These are phyloP conservation scores for Ceratocystis ficicola DNA, from an alignment of 2,329 filamentous ascomycete species.

Conservation along the genomic window DNA sequence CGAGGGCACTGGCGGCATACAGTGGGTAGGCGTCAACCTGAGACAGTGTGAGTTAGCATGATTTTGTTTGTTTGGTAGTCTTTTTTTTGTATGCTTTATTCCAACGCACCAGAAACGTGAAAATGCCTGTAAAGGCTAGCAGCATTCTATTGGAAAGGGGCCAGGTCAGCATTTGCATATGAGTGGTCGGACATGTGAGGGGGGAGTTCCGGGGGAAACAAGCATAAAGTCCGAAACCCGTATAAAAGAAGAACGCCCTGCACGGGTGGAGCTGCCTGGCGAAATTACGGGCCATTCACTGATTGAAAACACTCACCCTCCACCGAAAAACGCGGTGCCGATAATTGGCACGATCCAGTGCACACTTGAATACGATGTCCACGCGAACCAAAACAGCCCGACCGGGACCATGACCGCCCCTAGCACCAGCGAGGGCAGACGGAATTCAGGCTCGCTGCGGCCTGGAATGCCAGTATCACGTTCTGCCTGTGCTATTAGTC, in stretches of 20 bases:
- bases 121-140: conserved; percentile 70
- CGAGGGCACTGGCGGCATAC: conserved; percentile 65
- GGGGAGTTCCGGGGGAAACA: neutral
- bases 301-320: conserved; percentile 43
- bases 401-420: conserved; percentile 69
- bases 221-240: conserved; percentile 7
- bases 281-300: neutral
- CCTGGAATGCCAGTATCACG: conserved; percentile 38
- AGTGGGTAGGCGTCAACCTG: conserved; percentile 63
- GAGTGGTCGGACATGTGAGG: neutral
- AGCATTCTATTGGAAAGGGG: conserved; percentile 45
- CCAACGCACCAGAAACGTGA: conserved; percentile 62
- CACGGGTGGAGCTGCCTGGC: too few relatives aligned
- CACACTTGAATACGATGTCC: conserved; percentile 63
- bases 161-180: conserved; percentile 5
- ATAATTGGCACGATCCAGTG: conserved; percentile 69
- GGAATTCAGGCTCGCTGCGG: conserved; percentile 71
- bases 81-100: neutral
- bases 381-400: conserved; percentile 79
- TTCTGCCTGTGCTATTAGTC: conserved; percentile 44
- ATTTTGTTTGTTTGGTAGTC: neutral
- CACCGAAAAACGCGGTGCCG: conserved; percentile 57
- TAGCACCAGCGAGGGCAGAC: conserved; percentile 60
- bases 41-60: conserved; percentile 18
- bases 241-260: neutral